Conservation (phyloP, 2,329 filamentous ascomycete species). For the Botrytis squamosa region DNA sequence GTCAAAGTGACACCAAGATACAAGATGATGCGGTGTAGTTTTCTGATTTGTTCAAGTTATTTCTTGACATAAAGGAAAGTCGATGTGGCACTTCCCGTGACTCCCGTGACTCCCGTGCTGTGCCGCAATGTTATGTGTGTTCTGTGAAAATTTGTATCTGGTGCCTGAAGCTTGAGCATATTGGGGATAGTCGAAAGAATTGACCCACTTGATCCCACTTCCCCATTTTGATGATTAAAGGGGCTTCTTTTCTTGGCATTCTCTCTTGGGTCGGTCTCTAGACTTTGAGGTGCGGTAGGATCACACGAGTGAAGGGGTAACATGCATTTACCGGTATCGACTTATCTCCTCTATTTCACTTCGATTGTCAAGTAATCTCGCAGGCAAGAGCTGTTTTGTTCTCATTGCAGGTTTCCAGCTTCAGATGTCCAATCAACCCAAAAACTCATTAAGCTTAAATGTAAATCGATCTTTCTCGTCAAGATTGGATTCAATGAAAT, state of each 20-base stretch:
- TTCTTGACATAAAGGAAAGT: background rate
- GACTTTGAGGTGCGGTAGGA: background rate
- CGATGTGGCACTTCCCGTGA: background rate
- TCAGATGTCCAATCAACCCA: background rate
- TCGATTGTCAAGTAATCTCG: background rate
- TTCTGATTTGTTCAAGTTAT: background rate
- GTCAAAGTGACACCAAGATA: no score
- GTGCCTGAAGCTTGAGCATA: slow-evolving; percentile 5
- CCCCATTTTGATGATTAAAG: background rate
- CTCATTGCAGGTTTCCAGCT: background rate
- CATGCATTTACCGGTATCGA: background rate
- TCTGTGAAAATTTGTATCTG: background rate
- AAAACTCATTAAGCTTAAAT: background rate
- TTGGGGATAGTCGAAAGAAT: background rate
- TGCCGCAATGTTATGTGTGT: background rate
- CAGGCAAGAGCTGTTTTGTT: background rate
- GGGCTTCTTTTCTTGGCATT: background rate
- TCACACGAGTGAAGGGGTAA: background rate
- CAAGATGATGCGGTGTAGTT: background rate
- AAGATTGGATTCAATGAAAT: background rate
- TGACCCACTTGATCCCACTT: background rate
- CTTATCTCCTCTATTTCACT: background rate
- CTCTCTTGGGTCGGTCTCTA: background rate
- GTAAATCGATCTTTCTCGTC: background rate
- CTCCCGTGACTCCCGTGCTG: no score